Evolutionary conservation across 345 rosid species (phyloP).

Genomic region (Cardamine chenopodiifolia): DNA sequence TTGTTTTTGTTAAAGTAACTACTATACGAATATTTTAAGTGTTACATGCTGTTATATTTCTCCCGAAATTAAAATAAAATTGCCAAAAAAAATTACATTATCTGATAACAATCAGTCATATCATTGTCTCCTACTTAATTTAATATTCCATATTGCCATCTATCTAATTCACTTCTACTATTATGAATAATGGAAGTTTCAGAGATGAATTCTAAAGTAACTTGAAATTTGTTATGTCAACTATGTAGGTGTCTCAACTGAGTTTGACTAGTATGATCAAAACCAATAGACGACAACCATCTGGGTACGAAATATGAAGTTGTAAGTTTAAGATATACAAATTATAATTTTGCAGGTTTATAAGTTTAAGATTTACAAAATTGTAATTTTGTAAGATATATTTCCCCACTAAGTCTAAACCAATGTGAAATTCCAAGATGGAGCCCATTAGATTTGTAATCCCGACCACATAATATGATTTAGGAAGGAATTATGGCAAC

Average conservation of each 20-base stretch:
- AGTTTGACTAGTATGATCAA: not conserved
- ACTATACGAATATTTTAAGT: no score
- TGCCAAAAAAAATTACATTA: not conserved
- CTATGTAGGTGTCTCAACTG: not conserved
- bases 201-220: not conserved
- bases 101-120: not conserved
- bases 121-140: not conserved
- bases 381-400: not conserved
- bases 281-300: not conserved
- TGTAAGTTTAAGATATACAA: slow-evolving; percentile 3
- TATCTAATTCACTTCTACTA: not conserved
- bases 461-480: slow-evolving; percentile 31
- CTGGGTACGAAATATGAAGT: slow-evolving; percentile 16
- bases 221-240: not conserved
- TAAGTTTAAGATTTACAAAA: slow-evolving; percentile 10
- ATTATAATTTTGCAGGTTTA: not conserved
- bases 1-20: no score
- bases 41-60: no score
- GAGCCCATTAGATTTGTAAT: slow-evolving; percentile 27
- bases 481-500: slow-evolving; percentile 17
- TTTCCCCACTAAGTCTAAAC: not conserved
- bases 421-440: slow-evolving; percentile 8
- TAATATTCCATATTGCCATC: not conserved
- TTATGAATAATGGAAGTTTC: not conserved
- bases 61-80: no score